Base-by-base conservation (phyloP, 2,329 filamentous ascomycete species). In the Fusarium abutilonis region DNA sequence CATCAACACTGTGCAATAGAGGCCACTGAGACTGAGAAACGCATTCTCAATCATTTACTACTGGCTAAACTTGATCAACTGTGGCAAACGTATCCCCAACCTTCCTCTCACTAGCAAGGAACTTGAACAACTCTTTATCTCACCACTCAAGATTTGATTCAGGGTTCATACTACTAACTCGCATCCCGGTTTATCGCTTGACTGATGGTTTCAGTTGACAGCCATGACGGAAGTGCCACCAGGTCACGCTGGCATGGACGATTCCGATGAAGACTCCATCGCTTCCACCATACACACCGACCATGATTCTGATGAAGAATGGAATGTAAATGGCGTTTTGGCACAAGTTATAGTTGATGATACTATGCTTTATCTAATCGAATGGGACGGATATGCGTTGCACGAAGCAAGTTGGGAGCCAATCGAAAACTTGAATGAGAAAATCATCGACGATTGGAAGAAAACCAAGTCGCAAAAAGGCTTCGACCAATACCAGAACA, bases 351-450 rank as follows among this genome's bases (percentile, higher is more conserved):
- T 64, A 4, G 54, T 74, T 4, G 56, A 68, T 4, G 73, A 70
- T 4, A 43, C 58, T 19, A 51, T 52, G 3, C 63, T 60, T 40
- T 80, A 74, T 54, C 70, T 80, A 4, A 69, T 79, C 10, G 61
- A 74, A 50, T 80, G 78, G 78, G 68, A 73, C 17, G 73, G 72
- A 2, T 79, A 68, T 42, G 60, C 68, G 1, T 66, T 80, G 1
- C 56, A 64, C 28, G 70, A 74, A n/a, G 75, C 75, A 41, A 75
- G 74, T 4, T 87, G 84, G 84, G 84, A 87, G 62, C 82, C 83
- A 0, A 62, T 69, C 9, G 70, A 76, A 6, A 74, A 84, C 51
- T 68, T 86, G 4, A 73, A 72, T 1, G 60, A 71, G 3, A 73
- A 73, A 0, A 70, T 84, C 6, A 66, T 79, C 3, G 56, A 68